Percentiles rank a stretch among this genome's conserved stretches.
Conservation (phyloP, 495 filamentous ascomycete genomes). For the Aspergillus sparsus region DNA sequence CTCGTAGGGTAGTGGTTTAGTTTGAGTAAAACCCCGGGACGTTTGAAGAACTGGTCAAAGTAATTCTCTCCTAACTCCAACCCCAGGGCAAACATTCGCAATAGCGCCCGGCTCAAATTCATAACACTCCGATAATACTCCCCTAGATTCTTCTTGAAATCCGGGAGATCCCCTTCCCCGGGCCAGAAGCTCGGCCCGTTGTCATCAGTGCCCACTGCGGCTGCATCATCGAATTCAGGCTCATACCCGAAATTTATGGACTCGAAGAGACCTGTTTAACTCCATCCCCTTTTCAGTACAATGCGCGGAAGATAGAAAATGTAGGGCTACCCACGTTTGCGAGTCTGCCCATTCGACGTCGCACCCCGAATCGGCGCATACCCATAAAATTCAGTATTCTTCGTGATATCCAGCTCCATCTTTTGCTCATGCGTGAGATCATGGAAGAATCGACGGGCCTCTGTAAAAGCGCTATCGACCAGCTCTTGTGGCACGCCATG, state of each 20-base stretch:
- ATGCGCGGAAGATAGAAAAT: not conserved
- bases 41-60: slow-evolving; percentile 7
- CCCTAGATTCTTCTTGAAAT: not conserved
- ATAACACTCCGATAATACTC: slow-evolving; percentile 3
- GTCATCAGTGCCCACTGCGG: not conserved
- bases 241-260: slow-evolving; percentile 1
- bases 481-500: slow-evolving; percentile 16
- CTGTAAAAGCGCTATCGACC: slow-evolving; percentile 7
- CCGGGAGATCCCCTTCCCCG: slow-evolving; percentile 1
- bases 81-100: slow-evolving; percentile 6
- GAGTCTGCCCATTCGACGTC: not conserved
- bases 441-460: slow-evolving; percentile 1
- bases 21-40: not conserved
- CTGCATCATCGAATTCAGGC: not conserved
- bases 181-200: slow-evolving; percentile 1
- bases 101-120: not conserved
- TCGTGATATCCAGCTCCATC: slow-evolving; percentile 1
- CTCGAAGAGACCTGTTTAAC: not conserved
- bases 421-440: not conserved
- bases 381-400: not conserved
- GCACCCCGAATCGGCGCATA: not conserved
- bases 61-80: slow-evolving; percentile 8
- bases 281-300: not conserved
- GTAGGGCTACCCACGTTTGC: not conserved
- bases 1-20: slow-evolving; percentile 2